Base-by-base conservation (phyloP, 768 basidiomycete genomes). In the Collybia sp. region DNA sequence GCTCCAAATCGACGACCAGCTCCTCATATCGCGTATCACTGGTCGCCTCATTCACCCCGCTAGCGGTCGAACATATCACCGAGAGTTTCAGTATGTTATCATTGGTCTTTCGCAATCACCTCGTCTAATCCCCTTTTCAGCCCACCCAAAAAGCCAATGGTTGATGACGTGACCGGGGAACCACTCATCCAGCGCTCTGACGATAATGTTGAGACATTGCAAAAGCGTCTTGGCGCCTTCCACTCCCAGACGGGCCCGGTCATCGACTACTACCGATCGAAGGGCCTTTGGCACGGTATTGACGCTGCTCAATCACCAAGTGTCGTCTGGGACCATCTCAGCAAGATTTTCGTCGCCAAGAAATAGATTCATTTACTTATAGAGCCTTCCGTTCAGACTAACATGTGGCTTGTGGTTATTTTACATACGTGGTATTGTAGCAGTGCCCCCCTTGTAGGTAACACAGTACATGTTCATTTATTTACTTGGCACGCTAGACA, bases 1-100 rank as follows among this genome's bases (percentile, higher is more conserved):
- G 64, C 81, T 99, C 45, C 73, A 83, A 61, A 94, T 99, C 60
- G 84, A 89, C 48, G 96, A 99, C 70, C 85, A 88, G 58, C 79
- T 99, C 15, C 85, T 99, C 61, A 95, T 99, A 64, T 93, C 92
- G 5, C 88, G 96, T 51, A 98, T 99, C 59, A 98, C 96, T 30
- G 96, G 96, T 42, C 86, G 96, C 48, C 75, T 99, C 49, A 82
- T 98, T 54, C 96, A 99, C 69, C 84, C 85, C 12, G 71, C 83
- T 15, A 88, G 84, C 52, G 96, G 96, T 18, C 76, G 96, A 50
- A 85, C 86, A 40, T 99, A 99, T 68, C 96, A 99, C 77, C 85
- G 72, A 57, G 91, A 94, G 64, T 99, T 95, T 80, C 76, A 81
- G 93, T 97, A 60, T 61, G 90, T 73, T 31, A 16, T 30, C 36